A percentile compares a stretch with the other conserved stretches of the same genome.
phyloP scores from a whole-genome alignment of 2,329 filamentous ascomycete genomes.

The Penicillium corylophilum region DNA sequence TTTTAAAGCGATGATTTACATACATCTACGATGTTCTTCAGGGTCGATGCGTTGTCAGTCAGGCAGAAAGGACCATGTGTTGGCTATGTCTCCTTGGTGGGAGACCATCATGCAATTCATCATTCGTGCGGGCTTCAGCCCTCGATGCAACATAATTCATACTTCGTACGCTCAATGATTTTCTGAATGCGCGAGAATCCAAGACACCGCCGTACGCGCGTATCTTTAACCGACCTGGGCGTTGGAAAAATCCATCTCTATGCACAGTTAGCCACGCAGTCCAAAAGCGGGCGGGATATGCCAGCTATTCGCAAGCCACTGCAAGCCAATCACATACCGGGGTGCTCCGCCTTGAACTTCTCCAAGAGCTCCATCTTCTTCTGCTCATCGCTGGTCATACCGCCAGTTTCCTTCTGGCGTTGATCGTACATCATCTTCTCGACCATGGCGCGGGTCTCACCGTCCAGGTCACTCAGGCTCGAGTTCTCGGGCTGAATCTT shows the following conservation, averaged over 20 bases:
- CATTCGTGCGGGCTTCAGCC: conserved; percentile 13
- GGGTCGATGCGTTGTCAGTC: background rate
- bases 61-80: background rate
- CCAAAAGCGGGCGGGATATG: background rate
- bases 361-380: conserved; percentile 90
- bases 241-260: conserved; percentile 67
- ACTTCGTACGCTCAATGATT: conserved; percentile 23
- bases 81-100: background rate
- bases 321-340: conserved; percentile 36
- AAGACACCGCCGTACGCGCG: background rate
- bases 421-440: conserved; percentile 99
- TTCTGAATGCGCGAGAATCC: background rate
- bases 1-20: background rate
- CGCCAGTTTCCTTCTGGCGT: conserved; percentile 88
- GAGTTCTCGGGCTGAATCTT: conserved; percentile 94
- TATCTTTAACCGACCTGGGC: conserved; percentile 56
- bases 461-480: conserved; percentile 88
- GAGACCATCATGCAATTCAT: conserved; percentile 10
- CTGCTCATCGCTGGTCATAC: conserved; percentile 89
- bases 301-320: too few relatives aligned
- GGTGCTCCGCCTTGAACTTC: conserved; percentile 83
- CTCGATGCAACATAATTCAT: conserved; percentile 16
- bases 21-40: background rate
- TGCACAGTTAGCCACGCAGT: conserved; percentile 5
- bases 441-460: conserved; percentile 93